Evolutionary conservation across 495 filamentous ascomycete genomes (phyloP), one percentile per base, ranked within the genome.

Genomic region (Penicillium samsonianum): DNA sequence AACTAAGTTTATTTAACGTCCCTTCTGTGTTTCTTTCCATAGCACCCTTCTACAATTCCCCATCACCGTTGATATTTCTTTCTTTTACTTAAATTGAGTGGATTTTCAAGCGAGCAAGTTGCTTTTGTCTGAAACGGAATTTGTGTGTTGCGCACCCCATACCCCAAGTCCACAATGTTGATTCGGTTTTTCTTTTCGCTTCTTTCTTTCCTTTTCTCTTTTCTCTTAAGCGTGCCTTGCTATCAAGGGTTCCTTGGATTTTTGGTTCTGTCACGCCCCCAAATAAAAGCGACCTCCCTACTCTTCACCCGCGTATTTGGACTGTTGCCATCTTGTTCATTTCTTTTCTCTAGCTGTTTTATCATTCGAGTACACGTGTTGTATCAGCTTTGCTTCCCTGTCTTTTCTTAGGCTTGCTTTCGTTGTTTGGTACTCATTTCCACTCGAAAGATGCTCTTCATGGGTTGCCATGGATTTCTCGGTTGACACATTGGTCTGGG

Each of bases 91-190:
- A 69, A 66, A 65, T 67, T 71, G 59, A 73, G 68, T 74, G 73
- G 75, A 73, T 74, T 76, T 71, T 65, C 66, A 64, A 77, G 73
- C 73, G 74, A 73, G 67, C 70, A 60, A 70, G 71, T 63, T 74
- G 69, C 70, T 69, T 69, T 68, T 67, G 68, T 72, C 65, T 78
- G 69, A 74, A 77, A 73, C 71, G 69, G 71, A 75, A 73, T 74
- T 73, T 73, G 75, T 74, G 73, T 73, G 68, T 77, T 76, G 66
- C 71, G 67, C 75, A 76, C 73, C 30, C 67, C 73, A 77, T 77
- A 77, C 73, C 75, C 75, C 75, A 72, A 76, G 66, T 77, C 71
- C 73, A 76, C 67, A 64, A 68, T 72, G 67, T 71, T 73, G 68
- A 65, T 62, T 70, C 69, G 65, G 71, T 67, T 54, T 70, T 65